These are phyloP conservation scores for Suhomyces kilbournensis DNA, from an alignment of 805 yeast species.

Conservation along the genomic window DNA sequence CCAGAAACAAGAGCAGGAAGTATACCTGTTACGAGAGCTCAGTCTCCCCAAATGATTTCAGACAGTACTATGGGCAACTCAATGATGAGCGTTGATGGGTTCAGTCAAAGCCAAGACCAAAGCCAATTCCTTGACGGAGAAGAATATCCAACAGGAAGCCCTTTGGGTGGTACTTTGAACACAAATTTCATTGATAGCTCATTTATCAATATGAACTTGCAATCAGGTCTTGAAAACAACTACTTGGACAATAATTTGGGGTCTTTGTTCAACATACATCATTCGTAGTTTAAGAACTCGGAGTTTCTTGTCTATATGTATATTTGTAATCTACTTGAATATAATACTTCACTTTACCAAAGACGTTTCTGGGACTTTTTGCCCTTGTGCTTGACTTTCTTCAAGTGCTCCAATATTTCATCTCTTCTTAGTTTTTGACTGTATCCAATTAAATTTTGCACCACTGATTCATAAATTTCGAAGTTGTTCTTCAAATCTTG, in stretches of 20 bases:
- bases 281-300: neutral
- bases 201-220: conserved; percentile 43
- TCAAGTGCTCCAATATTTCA: conserved; percentile 33
- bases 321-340: neutral
- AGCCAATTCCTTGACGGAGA: conserved; percentile 2
- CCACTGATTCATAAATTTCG: conserved; percentile 77
- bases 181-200: conserved; percentile 42
- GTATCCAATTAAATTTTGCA: conserved; percentile 86
- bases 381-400: conserved; percentile 6
- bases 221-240: conserved; percentile 28
- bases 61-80: neutral
- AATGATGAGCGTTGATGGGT: neutral
- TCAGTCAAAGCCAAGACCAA: neutral
- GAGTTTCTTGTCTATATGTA: neutral
- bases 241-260: conserved; percentile 23
- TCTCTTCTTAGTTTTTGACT: conserved; percentile 73
- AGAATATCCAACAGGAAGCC: conserved; percentile 15
- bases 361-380: conserved; percentile 7
- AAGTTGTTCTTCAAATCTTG: conserved; percentile 58
- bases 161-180: conserved; percentile 23
- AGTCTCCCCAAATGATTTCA: conserved; percentile 24
- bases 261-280: conserved; percentile 27
- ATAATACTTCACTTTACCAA: conserved; percentile 2
- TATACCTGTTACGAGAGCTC: conserved; percentile 35
- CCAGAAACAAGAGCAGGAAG: conserved; percentile 37